Base-by-base conservation (phyloP, 1,284 basidiomycete genomes). In the Rhodotorula sp. region DNA sequence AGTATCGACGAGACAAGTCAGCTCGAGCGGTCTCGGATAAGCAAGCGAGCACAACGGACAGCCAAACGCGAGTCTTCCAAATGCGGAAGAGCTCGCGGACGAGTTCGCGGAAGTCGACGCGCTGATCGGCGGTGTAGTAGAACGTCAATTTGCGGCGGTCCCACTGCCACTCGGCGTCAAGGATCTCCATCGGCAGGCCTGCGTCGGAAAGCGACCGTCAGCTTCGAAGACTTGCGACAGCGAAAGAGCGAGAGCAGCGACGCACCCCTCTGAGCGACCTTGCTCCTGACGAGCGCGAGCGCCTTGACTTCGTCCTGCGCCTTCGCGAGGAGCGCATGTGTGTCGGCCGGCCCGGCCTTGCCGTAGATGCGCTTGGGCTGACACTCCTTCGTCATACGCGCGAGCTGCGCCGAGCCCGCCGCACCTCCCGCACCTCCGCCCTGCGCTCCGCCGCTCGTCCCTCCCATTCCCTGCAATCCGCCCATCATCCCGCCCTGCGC, bases 101-200 rank as follows among this genome's bases (percentile, higher is more conserved):
- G 69, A 98, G 86, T 80, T 97, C 94, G 76, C 95, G 86, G 83
- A 99, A 98, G 81, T 99, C 95, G 79, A 99, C 94, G 74, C 95
- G 84, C 81, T 92, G 93, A 78, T 95, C 92, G 63, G 94, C 92
- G 69, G 94, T 85, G 80, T 96, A 99, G 83, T 97, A 98, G 84
- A 97, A 97, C 0, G 95, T 98, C 71, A 99, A 82, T 83, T 98
- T 97, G 80, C 94, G 90, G 59, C 95, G 89, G 81, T 97, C 94
- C 91, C 91, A 98, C 80, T 99, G 95, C 83, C 95, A 97, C 82
- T 98, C 95, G 44, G 94, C 94, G 79, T 96, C 94, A 66, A 96
- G 89, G 68, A 99, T 93, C 81, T 94, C 91, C 95, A 99, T 99
- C 24, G 94, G 93, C 77, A 99, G 82, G 78, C 93, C 79, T 59